These are phyloP conservation scores for Pestalotiopsis sp. DNA, from an alignment of 2,329 filamentous ascomycete species.

Conservation along the genomic window DNA sequence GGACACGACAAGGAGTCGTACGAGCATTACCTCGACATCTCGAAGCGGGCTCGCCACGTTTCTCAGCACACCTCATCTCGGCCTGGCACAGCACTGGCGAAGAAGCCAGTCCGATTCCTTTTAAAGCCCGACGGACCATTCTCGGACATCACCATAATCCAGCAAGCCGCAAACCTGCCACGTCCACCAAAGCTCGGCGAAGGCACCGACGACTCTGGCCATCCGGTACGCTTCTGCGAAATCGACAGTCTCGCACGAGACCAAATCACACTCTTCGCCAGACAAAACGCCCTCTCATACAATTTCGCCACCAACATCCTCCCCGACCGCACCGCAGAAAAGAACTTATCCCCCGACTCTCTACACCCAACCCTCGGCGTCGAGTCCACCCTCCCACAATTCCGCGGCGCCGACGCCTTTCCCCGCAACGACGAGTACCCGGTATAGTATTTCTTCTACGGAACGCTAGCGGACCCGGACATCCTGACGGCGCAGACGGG, in stretches of 20 bases:
- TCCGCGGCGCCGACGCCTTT: background rate
- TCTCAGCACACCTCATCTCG: background rate
- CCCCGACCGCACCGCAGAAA: background rate
- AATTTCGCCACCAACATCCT: background rate
- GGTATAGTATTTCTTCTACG: constrained; percentile 45
- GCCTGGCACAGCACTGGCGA: background rate
- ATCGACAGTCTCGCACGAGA: background rate
- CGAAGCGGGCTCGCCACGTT: background rate
- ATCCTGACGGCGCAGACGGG: constrained; percentile 32
- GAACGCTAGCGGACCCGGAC: constrained; percentile 31
- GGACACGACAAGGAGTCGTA: constrained; percentile 18
- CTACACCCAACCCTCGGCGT: constrained; percentile 10
- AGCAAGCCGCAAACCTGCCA: background rate
- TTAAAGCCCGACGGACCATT: background rate
- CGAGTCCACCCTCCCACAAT: background rate
- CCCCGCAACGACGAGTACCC: constrained; percentile 16
- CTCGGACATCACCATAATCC: background rate
- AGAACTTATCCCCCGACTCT: constrained; percentile 12
- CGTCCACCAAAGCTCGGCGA: background rate
- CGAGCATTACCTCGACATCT: constrained; percentile 9
- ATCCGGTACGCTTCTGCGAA: background rate
- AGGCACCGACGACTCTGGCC: background rate
- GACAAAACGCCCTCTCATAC: background rate
- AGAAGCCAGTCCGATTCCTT: background rate
- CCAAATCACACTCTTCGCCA: background rate